These are phyloP conservation scores for Boletus insuetus DNA, from an alignment of 768 basidiomycete genomes.

Conservation along the genomic window DNA sequence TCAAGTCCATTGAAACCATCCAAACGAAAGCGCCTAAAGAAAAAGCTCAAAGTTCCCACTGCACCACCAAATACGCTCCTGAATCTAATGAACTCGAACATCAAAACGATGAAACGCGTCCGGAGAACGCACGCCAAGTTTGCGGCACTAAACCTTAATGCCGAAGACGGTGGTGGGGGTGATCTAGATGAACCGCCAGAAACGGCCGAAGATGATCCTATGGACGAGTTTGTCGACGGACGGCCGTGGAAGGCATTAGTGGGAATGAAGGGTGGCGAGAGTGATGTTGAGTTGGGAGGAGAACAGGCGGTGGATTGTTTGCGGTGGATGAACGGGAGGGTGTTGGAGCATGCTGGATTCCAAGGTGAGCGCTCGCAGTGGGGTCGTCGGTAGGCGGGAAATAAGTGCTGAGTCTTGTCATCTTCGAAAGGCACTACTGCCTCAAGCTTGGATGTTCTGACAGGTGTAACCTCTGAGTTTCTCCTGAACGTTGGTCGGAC, in stretches of 20 bases:
- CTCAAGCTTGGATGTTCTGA: conserved; percentile 71
- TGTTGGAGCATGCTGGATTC: conserved; percentile 88
- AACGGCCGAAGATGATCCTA: conserved; percentile 28
- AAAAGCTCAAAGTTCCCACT: conserved; percentile 9
- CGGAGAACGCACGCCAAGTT: conserved; percentile 73
- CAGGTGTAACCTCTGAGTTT: conserved; percentile 77
- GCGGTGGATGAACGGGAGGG: conserved; percentile 69
- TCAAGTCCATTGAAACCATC: conserved; percentile 6
- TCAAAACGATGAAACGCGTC: conserved; percentile 70
- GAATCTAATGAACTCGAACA: conserved; percentile 72
- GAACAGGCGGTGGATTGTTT: conserved; percentile 61
- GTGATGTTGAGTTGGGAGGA: conserved; percentile 54
- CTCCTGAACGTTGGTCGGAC: conserved; percentile 84
- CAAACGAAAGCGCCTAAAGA: conserved; percentile 28
- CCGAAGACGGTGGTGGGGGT: conserved; percentile 34
- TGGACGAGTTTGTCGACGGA: conserved; percentile 49
- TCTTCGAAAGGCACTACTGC: conserved; percentile 63
- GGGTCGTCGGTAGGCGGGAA: not conserved
- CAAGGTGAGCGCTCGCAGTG: conserved; percentile 58
- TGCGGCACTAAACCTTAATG: conserved; percentile 46
- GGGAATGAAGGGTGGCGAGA: conserved; percentile 12
- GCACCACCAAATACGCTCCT: conserved; percentile 49
- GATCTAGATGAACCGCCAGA: conserved; percentile 35
- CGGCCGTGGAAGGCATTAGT: conserved; percentile 50
- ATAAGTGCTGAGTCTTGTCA: conserved; percentile 2